phyloP scores from a whole-genome alignment of 83 land plant species.

The Picea engelmannii region DNA sequence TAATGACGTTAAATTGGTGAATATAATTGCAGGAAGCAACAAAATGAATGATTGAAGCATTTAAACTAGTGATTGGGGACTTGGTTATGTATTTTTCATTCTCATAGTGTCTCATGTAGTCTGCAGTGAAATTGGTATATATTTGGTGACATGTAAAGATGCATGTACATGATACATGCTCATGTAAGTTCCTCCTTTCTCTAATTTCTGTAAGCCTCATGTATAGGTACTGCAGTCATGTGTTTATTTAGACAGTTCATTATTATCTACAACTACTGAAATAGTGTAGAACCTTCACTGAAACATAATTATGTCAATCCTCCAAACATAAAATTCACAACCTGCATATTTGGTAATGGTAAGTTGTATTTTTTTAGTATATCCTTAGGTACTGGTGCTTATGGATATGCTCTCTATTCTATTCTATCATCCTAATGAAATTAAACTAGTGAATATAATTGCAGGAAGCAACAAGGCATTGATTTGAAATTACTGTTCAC shows the following conservation, averaged over 20 bases:
- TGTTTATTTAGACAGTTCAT: background rate
- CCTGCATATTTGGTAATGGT: background rate
- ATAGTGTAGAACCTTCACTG: background rate
- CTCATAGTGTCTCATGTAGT: background rate
- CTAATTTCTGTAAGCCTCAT: no score
- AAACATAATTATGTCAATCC: background rate
- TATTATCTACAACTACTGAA: background rate
- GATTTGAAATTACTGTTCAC: no score
- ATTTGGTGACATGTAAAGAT: conserved; percentile 25
- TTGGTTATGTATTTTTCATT: background rate
- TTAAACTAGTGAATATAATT: background rate
- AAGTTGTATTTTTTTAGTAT: background rate
- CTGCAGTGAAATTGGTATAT: no score
- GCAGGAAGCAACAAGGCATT: no score
- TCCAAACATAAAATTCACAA: background rate
- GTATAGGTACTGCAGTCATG: no score
- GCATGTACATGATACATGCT: conserved; percentile 58
- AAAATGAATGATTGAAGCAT: no score
- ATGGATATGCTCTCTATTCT: background rate
- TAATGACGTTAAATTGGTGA: background rate
- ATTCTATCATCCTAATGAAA: background rate
- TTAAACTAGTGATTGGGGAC: background rate
- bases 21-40: no score
- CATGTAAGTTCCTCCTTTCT: conserved; percentile 21
- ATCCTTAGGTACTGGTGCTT: no score